Evolutionary conservation across 169 alveolate genomes (phyloP).

Genomic region (Babesia bigemina): DNA sequence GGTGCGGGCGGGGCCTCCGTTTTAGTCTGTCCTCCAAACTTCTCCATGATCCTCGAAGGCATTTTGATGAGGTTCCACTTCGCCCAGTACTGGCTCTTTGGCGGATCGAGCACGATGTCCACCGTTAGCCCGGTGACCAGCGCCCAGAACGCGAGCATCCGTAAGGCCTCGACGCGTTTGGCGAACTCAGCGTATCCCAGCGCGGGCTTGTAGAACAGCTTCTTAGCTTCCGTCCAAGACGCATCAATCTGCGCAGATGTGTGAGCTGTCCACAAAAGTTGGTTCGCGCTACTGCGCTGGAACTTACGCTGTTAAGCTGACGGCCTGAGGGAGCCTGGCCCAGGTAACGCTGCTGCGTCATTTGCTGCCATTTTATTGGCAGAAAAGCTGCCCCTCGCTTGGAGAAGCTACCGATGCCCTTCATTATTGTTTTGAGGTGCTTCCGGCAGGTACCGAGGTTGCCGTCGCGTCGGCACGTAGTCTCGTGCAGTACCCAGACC

Average conservation of each 20-base stretch:
- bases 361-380: constrained; percentile 30
- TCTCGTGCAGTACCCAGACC: not conserved
- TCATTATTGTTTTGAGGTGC: constrained; percentile 9
- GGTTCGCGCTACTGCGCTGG: not conserved
- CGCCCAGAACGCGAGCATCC: constrained; percentile 75
- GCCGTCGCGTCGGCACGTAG: no score
- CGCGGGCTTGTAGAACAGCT: constrained; percentile 61
- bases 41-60: constrained; percentile 45
- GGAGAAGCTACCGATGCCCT: not conserved
- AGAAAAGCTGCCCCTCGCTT: constrained; percentile 10
- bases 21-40: constrained; percentile 17
- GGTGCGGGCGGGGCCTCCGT: not conserved
- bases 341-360: constrained; percentile 41
- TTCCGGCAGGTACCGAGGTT: not conserved
- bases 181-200: constrained; percentile 72
- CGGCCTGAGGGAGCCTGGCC: constrained; percentile 72
- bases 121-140: constrained; percentile 60
- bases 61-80: constrained; percentile 52
- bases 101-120: constrained; percentile 69
- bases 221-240: constrained; percentile 71
- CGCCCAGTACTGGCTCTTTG: constrained; percentile 71
- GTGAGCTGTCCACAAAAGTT: not conserved
- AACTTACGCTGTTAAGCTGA: constrained; percentile 45
- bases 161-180: constrained; percentile 70
- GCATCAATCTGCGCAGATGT: constrained; percentile 45